These are phyloP conservation scores for Agrocybe chaxingu DNA, from an alignment of 768 basidiomycete species.

Conservation along the genomic window DNA sequence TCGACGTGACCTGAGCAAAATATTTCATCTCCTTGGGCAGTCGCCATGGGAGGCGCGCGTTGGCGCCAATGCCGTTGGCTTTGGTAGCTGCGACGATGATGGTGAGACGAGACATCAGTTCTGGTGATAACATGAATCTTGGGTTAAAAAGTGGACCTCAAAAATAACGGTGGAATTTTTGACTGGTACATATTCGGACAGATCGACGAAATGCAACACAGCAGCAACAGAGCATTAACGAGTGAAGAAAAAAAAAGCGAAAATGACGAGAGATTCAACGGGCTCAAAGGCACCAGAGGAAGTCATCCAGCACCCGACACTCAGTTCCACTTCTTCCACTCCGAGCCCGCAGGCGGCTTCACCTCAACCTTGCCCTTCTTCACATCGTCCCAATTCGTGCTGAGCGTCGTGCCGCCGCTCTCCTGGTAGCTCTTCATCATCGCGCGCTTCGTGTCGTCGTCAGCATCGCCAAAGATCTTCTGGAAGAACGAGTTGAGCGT, in stretches of 20 bases:
- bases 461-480: constrained; percentile 86
- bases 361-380: constrained; percentile 65
- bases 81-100: constrained; percentile 92
- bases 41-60: constrained; percentile 81
- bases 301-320: constrained; percentile 1
- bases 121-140: no score
- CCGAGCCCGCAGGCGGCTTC: constrained; percentile 80
- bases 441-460: constrained; percentile 86
- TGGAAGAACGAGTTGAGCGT: constrained; percentile 89
- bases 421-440: constrained; percentile 99
- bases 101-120: constrained; percentile 65
- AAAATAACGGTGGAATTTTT: no score
- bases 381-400: constrained; percentile 95
- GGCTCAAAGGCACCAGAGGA: no score
- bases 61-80: constrained; percentile 82
- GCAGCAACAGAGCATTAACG: no score
- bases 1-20: constrained; percentile 78
- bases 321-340: constrained; percentile 79
- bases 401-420: constrained; percentile 92
- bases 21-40: constrained; percentile 88
- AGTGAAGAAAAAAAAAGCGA: no score
- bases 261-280: no score
- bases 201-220: no score
- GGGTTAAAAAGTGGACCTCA: no score
- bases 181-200: no score